Evolutionary conservation across 2,329 filamentous ascomycete genomes (phyloP), one percentile per base, ranked within the genome.

Genomic region (Fonsecaea pedrosoi): DNA sequence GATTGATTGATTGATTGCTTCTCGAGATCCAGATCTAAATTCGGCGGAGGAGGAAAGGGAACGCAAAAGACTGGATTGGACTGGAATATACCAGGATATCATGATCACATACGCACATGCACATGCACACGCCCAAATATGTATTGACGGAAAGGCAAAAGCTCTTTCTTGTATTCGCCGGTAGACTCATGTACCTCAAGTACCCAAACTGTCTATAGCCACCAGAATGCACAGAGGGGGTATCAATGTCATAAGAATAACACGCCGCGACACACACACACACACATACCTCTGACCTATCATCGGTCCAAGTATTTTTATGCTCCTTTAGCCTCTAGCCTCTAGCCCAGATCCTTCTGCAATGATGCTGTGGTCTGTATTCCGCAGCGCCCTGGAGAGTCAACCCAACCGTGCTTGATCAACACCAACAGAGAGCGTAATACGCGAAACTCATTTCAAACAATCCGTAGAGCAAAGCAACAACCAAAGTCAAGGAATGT

Each of bases 231-330:
- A 60, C 25, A 53, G 40, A 15, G 64, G 60, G 64, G 57, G 57
- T 68, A 68, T 68, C 65, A 68, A 68, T 68, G 54, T 50, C 34
- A 42, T 58, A 65, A 59, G 5, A 59, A 62, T 42, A 57, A 25
- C 37, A 61, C 30, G 58, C 30, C 54, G 35, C 40, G 40, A 25
- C n/a, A 42, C 45, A 42, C 35, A 21, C 60, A 42, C 15, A 42
- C 35, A 21, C 60, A n/a, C 15, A 50, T 3, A 50, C 4, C 45
- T 32, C 45, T 32, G 21, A 30, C 4, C 45, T 9, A 21, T 50
- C 21, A 12, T 50, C 18, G 18, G 12, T 25, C 18, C 25, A 30
- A 50, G 30, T 32, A 2, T 15, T 50, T 50, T 13, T 18, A 50
- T 50, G 45, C 6, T 50, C 25, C 45, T 50, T 18, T 25, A 30